These are phyloP conservation scores for Candolleomyces eurysporus DNA, from an alignment of 768 basidiomycete genomes.

Conservation along the genomic window DNA sequence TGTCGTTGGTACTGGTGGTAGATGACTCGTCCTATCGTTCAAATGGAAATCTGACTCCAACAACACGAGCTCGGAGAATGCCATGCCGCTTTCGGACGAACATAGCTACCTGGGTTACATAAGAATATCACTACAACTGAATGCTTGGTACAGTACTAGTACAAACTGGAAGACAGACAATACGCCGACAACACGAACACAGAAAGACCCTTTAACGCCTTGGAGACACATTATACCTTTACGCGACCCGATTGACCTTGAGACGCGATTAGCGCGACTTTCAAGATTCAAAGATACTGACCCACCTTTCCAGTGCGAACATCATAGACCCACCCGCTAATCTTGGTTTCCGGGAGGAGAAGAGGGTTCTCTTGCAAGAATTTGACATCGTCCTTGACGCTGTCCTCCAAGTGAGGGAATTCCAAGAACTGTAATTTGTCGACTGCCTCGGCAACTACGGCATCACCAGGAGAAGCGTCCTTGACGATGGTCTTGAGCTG, in stretches of 20 bases:
- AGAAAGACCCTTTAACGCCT: too few species aligned
- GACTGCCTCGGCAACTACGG: slow-evolving; percentile 25
- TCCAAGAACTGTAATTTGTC: slow-evolving; percentile 55
- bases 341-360: slow-evolving; percentile 47
- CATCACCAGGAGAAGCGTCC: slow-evolving; percentile 36
- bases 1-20: slow-evolving; percentile 7
- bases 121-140: too few species aligned
- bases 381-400: slow-evolving; percentile 56
- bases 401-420: slow-evolving; percentile 48
- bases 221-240: slow-evolving; percentile 23
- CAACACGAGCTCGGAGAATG: background rate
- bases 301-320: slow-evolving; percentile 60
- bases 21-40: too few species aligned
- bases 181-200: too few species aligned
- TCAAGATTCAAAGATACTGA: background rate
- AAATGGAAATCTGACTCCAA: background rate
- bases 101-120: too few species aligned
- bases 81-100: too few species aligned
- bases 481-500: slow-evolving; percentile 51
- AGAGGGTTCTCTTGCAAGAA: slow-evolving; percentile 57
- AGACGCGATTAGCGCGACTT: slow-evolving; percentile 1
- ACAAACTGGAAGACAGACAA: too few species aligned
- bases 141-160: too few species aligned
- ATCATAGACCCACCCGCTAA: slow-evolving; percentile 70
- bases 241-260: background rate